These are phyloP conservation scores for Quercus agrifolia DNA, from an alignment of 306 rosid species.

Conservation along the genomic window DNA sequence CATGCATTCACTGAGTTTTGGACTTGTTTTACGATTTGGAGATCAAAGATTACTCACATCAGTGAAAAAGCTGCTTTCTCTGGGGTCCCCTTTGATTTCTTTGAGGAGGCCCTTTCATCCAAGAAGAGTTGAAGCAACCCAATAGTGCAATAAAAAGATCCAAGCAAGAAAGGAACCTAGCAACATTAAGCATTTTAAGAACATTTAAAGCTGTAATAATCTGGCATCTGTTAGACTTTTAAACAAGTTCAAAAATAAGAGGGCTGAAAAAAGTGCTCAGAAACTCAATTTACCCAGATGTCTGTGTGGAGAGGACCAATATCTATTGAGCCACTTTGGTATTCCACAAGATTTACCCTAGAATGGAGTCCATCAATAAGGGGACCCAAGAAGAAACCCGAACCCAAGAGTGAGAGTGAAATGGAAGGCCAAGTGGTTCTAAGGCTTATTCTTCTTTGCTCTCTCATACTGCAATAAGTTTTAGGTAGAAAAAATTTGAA, in stretches of 20 bases:
- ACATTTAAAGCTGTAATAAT: background rate
- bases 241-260: background rate
- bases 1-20: background rate
- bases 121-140: conserved; percentile 70
- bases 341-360: conserved; percentile 66
- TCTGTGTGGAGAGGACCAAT: conserved; percentile 65
- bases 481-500: conserved; percentile 12
- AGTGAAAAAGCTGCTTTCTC: conserved; percentile 43
- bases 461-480: conserved; percentile 37
- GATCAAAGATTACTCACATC: conserved; percentile 38
- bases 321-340: conserved; percentile 46
- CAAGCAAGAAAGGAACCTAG: conserved; percentile 80
- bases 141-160: conserved; percentile 64
- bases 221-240: background rate
- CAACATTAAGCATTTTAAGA: background rate
- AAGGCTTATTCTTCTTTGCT: conserved; percentile 21
- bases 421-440: conserved; percentile 53
- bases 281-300: conserved; percentile 40
- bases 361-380: conserved; percentile 86
- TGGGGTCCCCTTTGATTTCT: conserved; percentile 36
- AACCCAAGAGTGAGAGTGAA: conserved; percentile 55
- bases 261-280: background rate
- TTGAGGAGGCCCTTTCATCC: conserved; percentile 42
- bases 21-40: background rate
- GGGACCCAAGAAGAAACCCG: conserved; percentile 72